phyloP scores from a whole-genome alignment of 148 eudicot genomes.

The Euryodendron excelsum region DNA sequence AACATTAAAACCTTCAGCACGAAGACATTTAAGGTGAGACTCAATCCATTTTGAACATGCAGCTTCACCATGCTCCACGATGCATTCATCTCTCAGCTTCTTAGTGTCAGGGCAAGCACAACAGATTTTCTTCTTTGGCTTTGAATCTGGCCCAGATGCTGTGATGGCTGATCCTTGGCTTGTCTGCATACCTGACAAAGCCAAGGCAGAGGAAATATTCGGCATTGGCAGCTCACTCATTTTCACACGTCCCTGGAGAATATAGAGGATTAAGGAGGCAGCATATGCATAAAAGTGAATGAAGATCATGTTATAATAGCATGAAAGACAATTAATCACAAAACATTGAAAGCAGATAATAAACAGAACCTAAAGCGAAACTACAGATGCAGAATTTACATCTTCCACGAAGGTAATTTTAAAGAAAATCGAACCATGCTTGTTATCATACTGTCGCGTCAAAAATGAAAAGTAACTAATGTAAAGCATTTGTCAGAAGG shows the following conservation, averaged over 20 bases:
- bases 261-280: neutral
- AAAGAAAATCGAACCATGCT: neutral
- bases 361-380: neutral
- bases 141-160: constrained; percentile 40
- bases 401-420: neutral
- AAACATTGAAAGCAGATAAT: neutral
- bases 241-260: constrained; percentile 3
- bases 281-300: neutral
- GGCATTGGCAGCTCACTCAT: constrained; percentile 44
- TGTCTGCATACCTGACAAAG: constrained; percentile 18
- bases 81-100: constrained; percentile 85
- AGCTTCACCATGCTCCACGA: constrained; percentile 83
- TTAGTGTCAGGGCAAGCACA: constrained; percentile 97
- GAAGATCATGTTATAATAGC: neutral
- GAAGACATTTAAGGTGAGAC: constrained; percentile 82
- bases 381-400: neutral
- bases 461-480: neutral
- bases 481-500: neutral
- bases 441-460: neutral
- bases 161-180: constrained; percentile 28
- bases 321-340: neutral
- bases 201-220: constrained; percentile 17
- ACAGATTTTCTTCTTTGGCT: constrained; percentile 94
- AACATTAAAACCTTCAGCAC: constrained; percentile 91
- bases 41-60: constrained; percentile 88